These are phyloP conservation scores for Dioscorea cayenensis DNA, from an alignment of 116 monocot genomes.

Conservation along the genomic window DNA sequence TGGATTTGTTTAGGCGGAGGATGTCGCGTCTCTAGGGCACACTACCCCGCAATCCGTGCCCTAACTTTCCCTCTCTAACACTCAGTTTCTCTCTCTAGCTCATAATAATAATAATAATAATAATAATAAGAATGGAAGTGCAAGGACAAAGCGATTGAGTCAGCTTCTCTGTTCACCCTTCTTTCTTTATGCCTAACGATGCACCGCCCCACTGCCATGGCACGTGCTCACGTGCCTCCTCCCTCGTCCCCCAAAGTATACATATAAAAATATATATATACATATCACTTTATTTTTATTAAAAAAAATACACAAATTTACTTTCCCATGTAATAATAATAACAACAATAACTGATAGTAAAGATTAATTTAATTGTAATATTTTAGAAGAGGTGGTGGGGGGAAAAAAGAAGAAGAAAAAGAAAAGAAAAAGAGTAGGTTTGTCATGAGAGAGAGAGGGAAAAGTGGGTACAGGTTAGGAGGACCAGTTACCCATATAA, in stretches of 20 bases:
- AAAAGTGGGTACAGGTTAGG: background rate
- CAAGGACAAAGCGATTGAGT: background rate
- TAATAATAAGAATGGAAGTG: background rate
- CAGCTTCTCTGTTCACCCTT: background rate
- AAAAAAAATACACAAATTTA: too few relatives aligned
- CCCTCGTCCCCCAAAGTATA: conserved; percentile 8
- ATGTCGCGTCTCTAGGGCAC: conserved; percentile 34
- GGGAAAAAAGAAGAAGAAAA: too few relatives aligned
- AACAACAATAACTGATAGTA: too few relatives aligned
- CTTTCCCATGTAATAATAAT: too few relatives aligned
- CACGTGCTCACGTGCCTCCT: conserved; percentile 78
- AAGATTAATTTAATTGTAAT: too few relatives aligned
- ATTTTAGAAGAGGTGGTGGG: too few relatives aligned
- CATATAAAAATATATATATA: too few relatives aligned
- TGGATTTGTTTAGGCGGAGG: conserved; percentile 36
- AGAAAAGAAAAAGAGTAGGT: conserved; percentile 2
- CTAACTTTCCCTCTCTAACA: background rate
- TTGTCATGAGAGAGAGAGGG: background rate
- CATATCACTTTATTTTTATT: background rate
- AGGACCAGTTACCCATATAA: conserved; percentile 1
- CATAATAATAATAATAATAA: background rate
- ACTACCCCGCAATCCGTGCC: conserved; percentile 44
- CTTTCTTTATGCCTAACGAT: conserved; percentile 67
- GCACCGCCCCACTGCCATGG: conserved; percentile 65
- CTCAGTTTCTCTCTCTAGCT: background rate